Percentiles rank a stretch among this genome's conserved stretches.
These are phyloP conservation scores for Tetrahymena thermophila DNA, from an alignment of 73 alveolate species.

Conservation along the genomic window DNA sequence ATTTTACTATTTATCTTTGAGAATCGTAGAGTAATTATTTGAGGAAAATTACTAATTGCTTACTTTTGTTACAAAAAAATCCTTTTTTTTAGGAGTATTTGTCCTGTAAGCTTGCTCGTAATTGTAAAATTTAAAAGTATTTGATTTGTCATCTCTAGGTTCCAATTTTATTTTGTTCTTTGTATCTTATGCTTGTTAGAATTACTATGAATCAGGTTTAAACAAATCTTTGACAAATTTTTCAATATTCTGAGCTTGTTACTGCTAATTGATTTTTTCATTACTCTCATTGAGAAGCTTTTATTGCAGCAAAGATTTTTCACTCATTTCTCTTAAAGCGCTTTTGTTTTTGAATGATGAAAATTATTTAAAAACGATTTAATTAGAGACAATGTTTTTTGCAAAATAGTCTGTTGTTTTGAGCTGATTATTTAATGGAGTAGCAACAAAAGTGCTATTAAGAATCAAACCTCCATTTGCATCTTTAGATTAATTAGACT, in stretches of 20 bases:
- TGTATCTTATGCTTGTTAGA: too few relatives aligned
- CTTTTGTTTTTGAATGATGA: background rate
- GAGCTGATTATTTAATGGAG: background rate
- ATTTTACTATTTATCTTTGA: background rate
- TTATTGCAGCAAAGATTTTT: background rate
- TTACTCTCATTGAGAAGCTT: background rate
- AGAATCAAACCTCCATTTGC: background rate
- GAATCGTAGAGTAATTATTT: background rate
- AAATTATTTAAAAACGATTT: background rate
- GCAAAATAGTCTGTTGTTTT: background rate
- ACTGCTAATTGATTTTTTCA: background rate
- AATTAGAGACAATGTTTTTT: background rate
- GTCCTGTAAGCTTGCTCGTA: background rate
- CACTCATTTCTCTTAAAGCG: background rate
- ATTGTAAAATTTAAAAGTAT: background rate
- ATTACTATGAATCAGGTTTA: background rate
- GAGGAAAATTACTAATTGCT: background rate
- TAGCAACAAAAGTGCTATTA: background rate
- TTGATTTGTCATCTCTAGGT: background rate
- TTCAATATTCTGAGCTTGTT: background rate
- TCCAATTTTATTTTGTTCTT: background rate
- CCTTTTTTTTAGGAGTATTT: background rate
- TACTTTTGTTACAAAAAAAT: background rate
- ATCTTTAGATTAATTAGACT: background rate
- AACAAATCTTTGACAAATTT: background rate